These are phyloP conservation scores for Periconia digitata DNA, from an alignment of 2,329 filamentous ascomycete genomes.

Conservation along the genomic window DNA sequence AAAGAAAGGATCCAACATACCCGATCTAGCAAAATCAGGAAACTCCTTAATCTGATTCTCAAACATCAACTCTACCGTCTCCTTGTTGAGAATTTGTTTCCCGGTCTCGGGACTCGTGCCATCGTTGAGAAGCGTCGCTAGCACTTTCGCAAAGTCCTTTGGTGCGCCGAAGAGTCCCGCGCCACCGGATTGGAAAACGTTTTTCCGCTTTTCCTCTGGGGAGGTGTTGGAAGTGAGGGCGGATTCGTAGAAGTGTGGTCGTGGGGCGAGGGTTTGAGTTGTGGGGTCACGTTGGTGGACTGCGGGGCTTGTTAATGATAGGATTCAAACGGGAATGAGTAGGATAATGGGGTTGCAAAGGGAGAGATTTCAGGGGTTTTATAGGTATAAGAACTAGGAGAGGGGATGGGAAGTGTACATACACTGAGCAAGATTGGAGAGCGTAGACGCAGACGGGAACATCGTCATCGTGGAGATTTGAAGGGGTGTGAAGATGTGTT, in stretches of 20 bases:
- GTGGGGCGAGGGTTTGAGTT: conserved; percentile 33
- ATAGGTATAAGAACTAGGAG: no score
- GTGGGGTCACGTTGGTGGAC: conserved; percentile 52
- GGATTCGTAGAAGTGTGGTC: conserved; percentile 55
- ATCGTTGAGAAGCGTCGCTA: conserved; percentile 65
- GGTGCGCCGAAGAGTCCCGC: conserved; percentile 63
- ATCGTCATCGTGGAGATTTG: conserved; percentile 55
- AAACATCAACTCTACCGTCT: conserved; percentile 66
- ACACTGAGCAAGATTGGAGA: conserved; percentile 56
- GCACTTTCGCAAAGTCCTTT: conserved; percentile 62
- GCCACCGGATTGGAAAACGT: conserved; percentile 64
- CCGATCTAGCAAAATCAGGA: conserved; percentile 53
- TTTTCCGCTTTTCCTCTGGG: conserved; percentile 45
- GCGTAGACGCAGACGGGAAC: conserved; percentile 59
- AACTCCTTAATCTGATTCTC: conserved; percentile 60
- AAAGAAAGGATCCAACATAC: no score
- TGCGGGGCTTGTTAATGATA: no score
- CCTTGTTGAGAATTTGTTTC: conserved; percentile 54
- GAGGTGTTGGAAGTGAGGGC: conserved; percentile 51
- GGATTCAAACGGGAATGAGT: no score
- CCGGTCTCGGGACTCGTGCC: conserved; percentile 62
- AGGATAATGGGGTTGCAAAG: no score
- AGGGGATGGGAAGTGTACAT: no score
- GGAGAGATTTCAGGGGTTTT: no score
- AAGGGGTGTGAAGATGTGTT: conserved; percentile 51